Evolutionary conservation across 2,329 filamentous ascomycete species (phyloP), one percentile per base, ranked within the genome.

Genomic region (Phaeosphaeriaceae sp.): DNA sequence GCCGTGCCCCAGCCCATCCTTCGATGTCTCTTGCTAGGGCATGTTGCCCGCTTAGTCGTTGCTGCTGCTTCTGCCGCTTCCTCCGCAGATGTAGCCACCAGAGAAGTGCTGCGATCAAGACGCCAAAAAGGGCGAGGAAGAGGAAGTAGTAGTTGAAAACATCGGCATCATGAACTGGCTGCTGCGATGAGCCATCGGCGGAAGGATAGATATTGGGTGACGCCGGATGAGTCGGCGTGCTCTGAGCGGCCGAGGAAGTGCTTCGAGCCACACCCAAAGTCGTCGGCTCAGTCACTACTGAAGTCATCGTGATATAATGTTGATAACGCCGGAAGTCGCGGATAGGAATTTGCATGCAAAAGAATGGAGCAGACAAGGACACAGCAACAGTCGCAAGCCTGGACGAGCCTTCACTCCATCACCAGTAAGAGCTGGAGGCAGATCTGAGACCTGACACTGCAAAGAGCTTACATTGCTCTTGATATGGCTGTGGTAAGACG

Each of bases 91-190:
- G 75, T 51, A 84, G 75, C 46, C 84, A 70, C 60, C 82, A 79
- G 17, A 79, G 63, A 15, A 77, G 70, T 22, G 79, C 62, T 46
- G 79, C 75, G 27, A 83, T 48, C 3, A 84, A 56, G 4, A 81
- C 71, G 47, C 82, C 78, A 57, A 84, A 70, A 22, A 88, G 78
- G 24, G 84, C 80, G 48, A 88, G 80, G 76, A 86, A 87, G 64
- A 85, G 80, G 73, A 87, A 85, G 62, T 85, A 85, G 64, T 83
- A 81, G 58, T 80, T 78, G 53, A 80, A 77, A 3, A 83, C 69
- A 27, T 66, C 62, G 45, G 69, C 57, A 5, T 61, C 56, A n/a
- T 46, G 56, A 19, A 42, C 10, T 47, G 49, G 20, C 27, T 56
- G 25, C 49, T 51, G 33, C 11, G 56, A 19, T 7, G 50, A 41